A percentile compares a stretch with the other conserved stretches of the same genome.
phyloP scores from a whole-genome alignment of 2,329 filamentous ascomycete species.

The Aspergillus sojae region DNA sequence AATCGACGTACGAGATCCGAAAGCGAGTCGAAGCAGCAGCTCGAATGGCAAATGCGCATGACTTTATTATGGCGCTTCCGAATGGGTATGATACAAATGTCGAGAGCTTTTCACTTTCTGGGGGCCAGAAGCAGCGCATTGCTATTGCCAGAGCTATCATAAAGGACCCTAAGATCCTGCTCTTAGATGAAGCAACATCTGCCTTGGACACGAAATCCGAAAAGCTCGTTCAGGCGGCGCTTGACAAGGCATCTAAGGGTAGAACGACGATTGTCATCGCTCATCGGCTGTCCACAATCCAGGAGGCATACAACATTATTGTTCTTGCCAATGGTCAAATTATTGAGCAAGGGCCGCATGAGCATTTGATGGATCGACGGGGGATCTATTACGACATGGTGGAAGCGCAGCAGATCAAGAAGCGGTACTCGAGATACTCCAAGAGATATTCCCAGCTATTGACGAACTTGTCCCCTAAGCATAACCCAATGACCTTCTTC shows the following conservation, averaged over 20 bases:
- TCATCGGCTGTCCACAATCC: constrained; percentile 81
- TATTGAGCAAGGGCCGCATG: constrained; percentile 82
- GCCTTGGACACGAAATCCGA: constrained; percentile 89
- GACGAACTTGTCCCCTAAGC: background rate
- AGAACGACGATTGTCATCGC: constrained; percentile 91
- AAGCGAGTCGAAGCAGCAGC: constrained; percentile 24
- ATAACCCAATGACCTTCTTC: constrained; percentile 13
- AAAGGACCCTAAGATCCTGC: constrained; percentile 80
- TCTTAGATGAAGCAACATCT: constrained; percentile 89
- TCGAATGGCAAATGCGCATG: constrained; percentile 64
- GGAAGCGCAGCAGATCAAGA: constrained; percentile 65
- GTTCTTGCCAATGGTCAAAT: constrained; percentile 80
- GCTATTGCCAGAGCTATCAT: constrained; percentile 79
- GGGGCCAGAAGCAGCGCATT: constrained; percentile 45
- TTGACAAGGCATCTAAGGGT: constrained; percentile 80
- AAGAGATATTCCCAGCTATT: background rate
- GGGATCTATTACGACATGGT: constrained; percentile 79
- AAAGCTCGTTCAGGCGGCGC: constrained; percentile 83
- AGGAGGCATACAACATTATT: constrained; percentile 38
- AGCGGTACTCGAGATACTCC: background rate
- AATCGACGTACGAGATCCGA: constrained; percentile 55
- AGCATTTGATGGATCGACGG: constrained; percentile 66
- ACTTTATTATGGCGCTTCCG: constrained; percentile 74
- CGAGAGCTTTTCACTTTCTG: constrained; percentile 18
- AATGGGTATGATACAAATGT: constrained; percentile 50